phyloP scores from a whole-genome alignment of 2,329 filamentous ascomycete genomes.

The Penicillium polonicum region DNA sequence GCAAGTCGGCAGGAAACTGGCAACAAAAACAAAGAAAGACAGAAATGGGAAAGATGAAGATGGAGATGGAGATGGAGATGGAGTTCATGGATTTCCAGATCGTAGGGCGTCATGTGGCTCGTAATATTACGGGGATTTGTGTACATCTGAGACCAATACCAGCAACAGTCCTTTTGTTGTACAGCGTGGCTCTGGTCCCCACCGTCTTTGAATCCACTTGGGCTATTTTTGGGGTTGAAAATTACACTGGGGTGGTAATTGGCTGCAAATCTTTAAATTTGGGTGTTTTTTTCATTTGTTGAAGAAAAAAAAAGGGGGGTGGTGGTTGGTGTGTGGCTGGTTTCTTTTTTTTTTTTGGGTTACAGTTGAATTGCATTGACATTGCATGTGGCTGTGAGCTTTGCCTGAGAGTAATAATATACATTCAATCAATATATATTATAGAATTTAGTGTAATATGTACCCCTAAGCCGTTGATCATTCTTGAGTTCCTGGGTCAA shows the following conservation, averaged over 20 bases:
- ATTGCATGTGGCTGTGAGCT: not conserved
- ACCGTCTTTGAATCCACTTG: slow-evolving; percentile 13
- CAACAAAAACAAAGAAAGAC: not conserved
- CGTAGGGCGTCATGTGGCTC: slow-evolving; percentile 24
- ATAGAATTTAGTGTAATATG: not conserved
- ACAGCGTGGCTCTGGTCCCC: slow-evolving; percentile 8
- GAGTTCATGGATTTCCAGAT: slow-evolving; percentile 22
- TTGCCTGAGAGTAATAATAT: too few relatives aligned
- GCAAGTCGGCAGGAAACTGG: not conserved
- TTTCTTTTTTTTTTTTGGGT: not conserved
- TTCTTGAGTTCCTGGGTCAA: not conserved
- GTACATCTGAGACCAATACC: slow-evolving; percentile 12
- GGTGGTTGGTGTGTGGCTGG: not conserved
- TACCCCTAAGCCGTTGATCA: not conserved
- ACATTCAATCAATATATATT: not conserved
- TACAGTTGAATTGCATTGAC: not conserved
- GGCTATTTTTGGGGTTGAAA: slow-evolving; percentile 25
- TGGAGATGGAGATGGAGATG: slow-evolving; percentile 6
- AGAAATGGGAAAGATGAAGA: slow-evolving; percentile 4
- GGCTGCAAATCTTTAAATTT: not conserved
- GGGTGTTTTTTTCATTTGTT: not conserved
- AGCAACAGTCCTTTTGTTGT: not conserved
- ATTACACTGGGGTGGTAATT: slow-evolving; percentile 3
- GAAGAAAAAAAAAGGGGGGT: not conserved
- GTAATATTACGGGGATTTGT: slow-evolving; percentile 23